Conservation (phyloP, 768 basidiomycete species). For the Postia placenta region DNA sequence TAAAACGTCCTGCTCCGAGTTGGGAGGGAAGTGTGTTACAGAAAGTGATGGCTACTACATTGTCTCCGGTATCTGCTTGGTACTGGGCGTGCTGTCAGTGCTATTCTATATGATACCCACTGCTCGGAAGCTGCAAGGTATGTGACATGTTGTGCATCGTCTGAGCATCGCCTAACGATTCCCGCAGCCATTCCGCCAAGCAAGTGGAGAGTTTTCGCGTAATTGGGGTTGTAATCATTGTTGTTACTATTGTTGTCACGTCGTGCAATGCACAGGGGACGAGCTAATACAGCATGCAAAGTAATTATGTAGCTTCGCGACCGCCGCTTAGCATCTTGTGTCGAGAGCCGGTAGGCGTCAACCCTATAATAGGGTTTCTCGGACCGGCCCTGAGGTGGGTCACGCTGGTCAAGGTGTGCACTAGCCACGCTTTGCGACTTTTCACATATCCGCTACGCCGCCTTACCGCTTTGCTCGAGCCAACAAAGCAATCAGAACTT, state of each 20-base stretch:
- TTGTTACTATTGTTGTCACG: too few relatives aligned
- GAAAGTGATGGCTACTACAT: constrained; percentile 91
- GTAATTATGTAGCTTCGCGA: background rate
- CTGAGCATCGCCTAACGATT: background rate
- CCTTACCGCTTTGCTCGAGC: constrained; percentile 7
- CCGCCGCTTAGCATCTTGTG: too few relatives aligned
- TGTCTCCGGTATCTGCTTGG: constrained; percentile 73
- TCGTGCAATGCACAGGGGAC: too few relatives aligned
- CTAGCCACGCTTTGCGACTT: constrained; percentile 7
- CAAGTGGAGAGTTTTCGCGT: constrained; percentile 65
- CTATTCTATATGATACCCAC: constrained; percentile 78
- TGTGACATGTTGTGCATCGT: constrained; percentile 21
- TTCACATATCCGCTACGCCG: constrained; percentile 12
- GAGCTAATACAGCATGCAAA: too few relatives aligned
- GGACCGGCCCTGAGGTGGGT: constrained; percentile 20
- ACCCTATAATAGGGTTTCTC: background rate
- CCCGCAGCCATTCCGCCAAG: constrained; percentile 56
- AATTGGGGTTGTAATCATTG: constrained; percentile 7
- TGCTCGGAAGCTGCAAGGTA: constrained; percentile 81
- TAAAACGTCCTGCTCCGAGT: constrained; percentile 65
- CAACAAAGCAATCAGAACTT: constrained; percentile 6
- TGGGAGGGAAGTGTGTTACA: constrained; percentile 76
- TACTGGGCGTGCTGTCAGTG: constrained; percentile 68
- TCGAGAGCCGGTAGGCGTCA: too few relatives aligned
- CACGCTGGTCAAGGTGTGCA: constrained; percentile 10